Base-by-base conservation (phyloP, 345 rosid species). In the Tarenaya hassleriana region DNA sequence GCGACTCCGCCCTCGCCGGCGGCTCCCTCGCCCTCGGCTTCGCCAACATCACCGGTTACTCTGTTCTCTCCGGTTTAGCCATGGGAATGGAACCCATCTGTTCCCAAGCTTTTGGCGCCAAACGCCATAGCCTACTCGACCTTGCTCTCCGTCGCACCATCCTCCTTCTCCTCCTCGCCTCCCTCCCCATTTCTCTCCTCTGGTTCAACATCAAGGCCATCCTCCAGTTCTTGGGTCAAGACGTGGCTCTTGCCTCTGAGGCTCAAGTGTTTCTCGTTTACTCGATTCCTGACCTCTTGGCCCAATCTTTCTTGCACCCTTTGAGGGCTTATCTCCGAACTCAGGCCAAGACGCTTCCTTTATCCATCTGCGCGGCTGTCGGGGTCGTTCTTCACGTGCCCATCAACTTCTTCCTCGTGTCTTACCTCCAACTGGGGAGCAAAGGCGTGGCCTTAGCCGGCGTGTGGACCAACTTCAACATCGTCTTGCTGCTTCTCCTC, bases 81-180 rank as follows among this genome's bases (percentile, higher is more conserved):
- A 75, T 77, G 79, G 98, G 96, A 3, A 88, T 87, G 82, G 98
- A 90, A 58, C 82, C 96, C 7, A 80, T 90, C 16, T 90, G 98
- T 52, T 83, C 88, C 0, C 98, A 90, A 63, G 89, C 96, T 18
- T 78, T 75, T 21, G 98, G 98, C 15, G 98, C 98, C 13, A 67
- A 61, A 57, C 80, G 66, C 3, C 74, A 74, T 42, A 63, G 33
- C 18, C 72, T 82, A 31, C 82, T 87, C 1, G 76, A 82, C 12
- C 70, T 75, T 11, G 69, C 89, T n/a, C 67, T 90, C 57, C 95
- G 81, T 61, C 60, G 85, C 61, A 73, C 85, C 2, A 59, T 90
- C 42, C 64, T 87, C 21, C 39, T 84, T 34, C 95, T 90, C 34
- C n/a, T 77, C 5, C 7, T 72, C 1, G 55, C 75, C 7, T 84